These are phyloP conservation scores for bread wheat (Triticum aestivum) DNA, from an alignment of 176 grass and related monocot genomes.

Conservation along the genomic window DNA sequence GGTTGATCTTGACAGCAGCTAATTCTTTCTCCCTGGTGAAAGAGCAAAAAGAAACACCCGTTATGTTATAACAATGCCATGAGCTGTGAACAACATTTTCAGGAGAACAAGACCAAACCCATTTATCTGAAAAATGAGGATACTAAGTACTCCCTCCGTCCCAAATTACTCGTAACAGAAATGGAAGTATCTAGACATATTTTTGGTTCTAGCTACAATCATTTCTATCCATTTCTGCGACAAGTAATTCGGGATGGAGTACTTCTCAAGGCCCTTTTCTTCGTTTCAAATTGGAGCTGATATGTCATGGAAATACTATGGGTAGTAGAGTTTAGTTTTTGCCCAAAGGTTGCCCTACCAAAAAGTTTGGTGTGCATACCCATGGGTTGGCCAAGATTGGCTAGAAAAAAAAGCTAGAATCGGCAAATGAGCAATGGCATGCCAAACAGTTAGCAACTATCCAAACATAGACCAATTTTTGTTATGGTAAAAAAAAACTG, in stretches of 20 bases:
- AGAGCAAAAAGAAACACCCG: neutral
- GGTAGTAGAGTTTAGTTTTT: neutral
- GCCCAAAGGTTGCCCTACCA: neutral
- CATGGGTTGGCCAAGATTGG: too few relatives aligned
- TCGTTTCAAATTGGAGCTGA: neutral
- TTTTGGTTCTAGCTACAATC: too few relatives aligned
- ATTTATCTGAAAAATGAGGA: neutral
- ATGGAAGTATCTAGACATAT: too few relatives aligned
- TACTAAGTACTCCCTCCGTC: too few relatives aligned
- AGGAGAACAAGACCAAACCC: neutral
- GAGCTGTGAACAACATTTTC: neutral
- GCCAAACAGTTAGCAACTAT: neutral
- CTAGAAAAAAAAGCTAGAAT: neutral
- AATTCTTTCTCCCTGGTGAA: constrained; percentile 91
- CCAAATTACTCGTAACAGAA: too few relatives aligned
- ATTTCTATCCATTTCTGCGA: too few relatives aligned
- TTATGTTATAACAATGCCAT: neutral
- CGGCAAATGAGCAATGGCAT: neutral
- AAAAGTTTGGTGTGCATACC: neutral
- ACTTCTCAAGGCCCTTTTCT: neutral
- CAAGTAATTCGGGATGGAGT: too few relatives aligned
- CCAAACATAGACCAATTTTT: neutral
- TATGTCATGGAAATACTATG: neutral
- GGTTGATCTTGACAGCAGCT: constrained; percentile 91
- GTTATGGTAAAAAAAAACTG: neutral